Evolutionary conservation across 2,329 filamentous ascomycete genomes (phyloP).

Genomic region (Colletotrichum tabaci): DNA sequence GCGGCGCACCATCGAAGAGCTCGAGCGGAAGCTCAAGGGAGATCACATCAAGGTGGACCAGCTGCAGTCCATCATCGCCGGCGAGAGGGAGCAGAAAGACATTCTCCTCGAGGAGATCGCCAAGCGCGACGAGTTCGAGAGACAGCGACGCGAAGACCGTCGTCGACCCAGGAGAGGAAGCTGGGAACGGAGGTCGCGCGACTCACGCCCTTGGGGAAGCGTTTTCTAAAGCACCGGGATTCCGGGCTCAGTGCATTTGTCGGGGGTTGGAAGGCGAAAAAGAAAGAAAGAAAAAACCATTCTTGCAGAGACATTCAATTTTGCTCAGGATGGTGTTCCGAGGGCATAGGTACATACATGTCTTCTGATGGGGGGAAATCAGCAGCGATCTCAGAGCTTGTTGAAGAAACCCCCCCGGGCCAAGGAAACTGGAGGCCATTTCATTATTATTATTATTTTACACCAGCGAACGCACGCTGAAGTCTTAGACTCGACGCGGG

Average conservation of each 20-base stretch:
- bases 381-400: no score
- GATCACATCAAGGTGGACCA: slow-evolving; percentile 27
- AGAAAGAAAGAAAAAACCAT: no score
- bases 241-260: no score
- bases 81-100: slow-evolving; percentile 28
- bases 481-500: neutral
- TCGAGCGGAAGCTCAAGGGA: slow-evolving; percentile 34
- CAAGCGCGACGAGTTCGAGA: slow-evolving; percentile 34
- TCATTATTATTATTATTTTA: no score
- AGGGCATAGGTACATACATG: no score
- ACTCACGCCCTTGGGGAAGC: slow-evolving; percentile 11
- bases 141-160: slow-evolving; percentile 8
- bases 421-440: no score
- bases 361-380: no score
- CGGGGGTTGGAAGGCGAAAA: no score
- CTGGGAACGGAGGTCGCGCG: slow-evolving; percentile 34
- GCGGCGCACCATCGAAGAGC: slow-evolving; percentile 22
- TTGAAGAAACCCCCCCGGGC: no score
- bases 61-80: slow-evolving; percentile 28
- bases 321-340: no score
- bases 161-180: slow-evolving; percentile 33
- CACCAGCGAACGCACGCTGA: neutral
- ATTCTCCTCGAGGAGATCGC: slow-evolving; percentile 35
- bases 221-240: slow-evolving; percentile 1
- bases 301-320: no score